Conservation (phyloP, 1,284 basidiomycete species). For the Cutaneotrichosporon mucoides region DNA sequence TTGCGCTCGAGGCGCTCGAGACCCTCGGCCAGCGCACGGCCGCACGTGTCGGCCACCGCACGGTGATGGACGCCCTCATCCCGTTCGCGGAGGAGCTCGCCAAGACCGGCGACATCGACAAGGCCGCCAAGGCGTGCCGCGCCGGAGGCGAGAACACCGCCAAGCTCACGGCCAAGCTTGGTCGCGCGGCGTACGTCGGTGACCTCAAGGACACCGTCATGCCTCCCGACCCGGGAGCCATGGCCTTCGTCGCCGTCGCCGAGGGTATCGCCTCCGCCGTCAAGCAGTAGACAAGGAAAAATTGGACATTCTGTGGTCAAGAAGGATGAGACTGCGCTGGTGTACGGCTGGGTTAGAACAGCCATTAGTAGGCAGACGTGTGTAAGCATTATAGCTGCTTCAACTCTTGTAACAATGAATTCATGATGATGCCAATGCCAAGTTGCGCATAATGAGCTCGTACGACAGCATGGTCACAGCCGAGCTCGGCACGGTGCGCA, state of each 20-base stretch:
- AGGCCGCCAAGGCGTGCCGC: slow-evolving; percentile 42
- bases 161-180: slow-evolving; percentile 49
- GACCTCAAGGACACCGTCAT: slow-evolving; percentile 35
- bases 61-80: slow-evolving; percentile 52
- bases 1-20: slow-evolving; percentile 35
- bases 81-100: slow-evolving; percentile 49
- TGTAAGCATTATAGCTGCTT: no score
- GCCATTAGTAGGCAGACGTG: no score
- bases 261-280: slow-evolving; percentile 33
- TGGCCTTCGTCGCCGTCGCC: slow-evolving; percentile 43
- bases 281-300: background rate
- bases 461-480: slow-evolving; percentile 89
- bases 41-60: slow-evolving; percentile 51
- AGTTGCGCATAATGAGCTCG: slow-evolving; percentile 52
- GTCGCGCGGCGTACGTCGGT: slow-evolving; percentile 51
- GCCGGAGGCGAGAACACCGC: slow-evolving; percentile 48
- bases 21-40: slow-evolving; percentile 48
- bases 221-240: slow-evolving; percentile 48
- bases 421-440: slow-evolving; percentile 18
- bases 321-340: no score
- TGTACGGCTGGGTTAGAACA: no score
- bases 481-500: slow-evolving; percentile 88
- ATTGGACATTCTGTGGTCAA: background rate
- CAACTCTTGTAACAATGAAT: slow-evolving; percentile 3
- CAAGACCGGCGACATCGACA: slow-evolving; percentile 31